Percentiles rank a stretch among this genome's conserved stretches.
phyloP scores from a whole-genome alignment of 148 eudicot genomes.

The Tetragonia tetragonoides region DNA sequence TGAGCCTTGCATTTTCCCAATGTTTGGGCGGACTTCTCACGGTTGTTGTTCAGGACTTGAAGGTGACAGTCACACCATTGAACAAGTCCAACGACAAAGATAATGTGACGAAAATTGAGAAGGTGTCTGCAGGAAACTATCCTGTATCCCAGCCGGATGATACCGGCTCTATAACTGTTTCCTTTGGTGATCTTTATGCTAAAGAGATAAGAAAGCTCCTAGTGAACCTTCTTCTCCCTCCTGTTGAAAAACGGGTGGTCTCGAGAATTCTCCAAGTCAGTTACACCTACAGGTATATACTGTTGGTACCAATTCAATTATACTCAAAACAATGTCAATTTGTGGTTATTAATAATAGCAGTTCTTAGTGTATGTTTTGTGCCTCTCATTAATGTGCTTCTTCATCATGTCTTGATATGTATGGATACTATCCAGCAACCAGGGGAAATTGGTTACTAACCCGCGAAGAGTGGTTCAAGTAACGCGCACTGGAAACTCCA shows the following conservation, averaged over 20 bases:
- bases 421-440: not conserved
- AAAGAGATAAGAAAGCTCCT: not conserved
- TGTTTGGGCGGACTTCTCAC: slow-evolving; percentile 5
- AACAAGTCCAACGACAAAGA: not conserved
- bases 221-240: not conserved
- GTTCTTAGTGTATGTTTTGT: no score
- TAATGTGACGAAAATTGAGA: not conserved
- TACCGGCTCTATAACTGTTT: not conserved
- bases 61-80: not conserved
- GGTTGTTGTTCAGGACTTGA: not conserved
- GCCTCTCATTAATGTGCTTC: no score
- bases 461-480: not conserved
- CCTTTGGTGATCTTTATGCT: not conserved
- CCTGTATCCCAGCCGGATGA: no score
- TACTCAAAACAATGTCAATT: no score
- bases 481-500: not conserved
- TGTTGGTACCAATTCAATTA: no score
- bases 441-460: not conserved
- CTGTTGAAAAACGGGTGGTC: not conserved
- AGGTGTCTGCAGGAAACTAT: not conserved
- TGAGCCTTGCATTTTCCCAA: slow-evolving; percentile 5
- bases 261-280: not conserved
- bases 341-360: no score
- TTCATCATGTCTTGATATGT: not conserved
- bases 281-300: not conserved